Base-by-base conservation (phyloP, 2,329 filamentous ascomycete genomes). In the Biscogniauxia marginata region DNA sequence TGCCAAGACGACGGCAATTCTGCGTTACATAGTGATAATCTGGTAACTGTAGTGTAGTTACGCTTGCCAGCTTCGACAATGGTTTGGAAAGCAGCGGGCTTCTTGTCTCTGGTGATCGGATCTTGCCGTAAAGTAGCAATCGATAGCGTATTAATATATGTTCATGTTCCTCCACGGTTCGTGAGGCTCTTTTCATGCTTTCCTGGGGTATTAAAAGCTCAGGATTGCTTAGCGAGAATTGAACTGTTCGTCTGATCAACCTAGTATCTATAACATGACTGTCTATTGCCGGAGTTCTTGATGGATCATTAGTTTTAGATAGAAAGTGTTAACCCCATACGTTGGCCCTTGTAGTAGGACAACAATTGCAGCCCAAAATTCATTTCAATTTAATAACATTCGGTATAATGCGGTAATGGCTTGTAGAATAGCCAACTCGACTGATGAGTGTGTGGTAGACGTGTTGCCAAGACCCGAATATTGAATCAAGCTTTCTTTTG, bases 81-180 rank as follows among this genome's bases (percentile, higher is more conserved):
- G 23, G 50, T 49, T 56, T 44, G 49, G 49, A 46, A 24, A 34
- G 18, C 25, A 46, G 52, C 24, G 51, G 49, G 21, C 45, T 5
- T 49, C 13, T 18, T 43, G 22, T 49, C 43, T 55, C 52, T 53
- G 9, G 57, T 48, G 52, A 25, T 62, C 60, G 60, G 60, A 52
- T 58, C 60, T 60, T 58, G 54, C 60, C 60, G 60, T 60, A 51
- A 55, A 49, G 52, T 53, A 56, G 58, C 56, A 53, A 39, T 30
- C n/a, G 43, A 46, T 30, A 50, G 44, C 19, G 44, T 18, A 44
- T 53, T 44, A 44, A 18, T 50, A 9, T n/a, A 34, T n/a, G 13
- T 18, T 44, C 13, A 45, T 21, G 30, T 49, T 54, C 45, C 49
- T 23, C 46, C 23, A 39, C 20, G 30, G 22, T 20, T 48, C 45